Evolutionary conservation across 768 basidiomycete genomes (phyloP).

Genomic region (Rhizopogon vulgaris): DNA sequence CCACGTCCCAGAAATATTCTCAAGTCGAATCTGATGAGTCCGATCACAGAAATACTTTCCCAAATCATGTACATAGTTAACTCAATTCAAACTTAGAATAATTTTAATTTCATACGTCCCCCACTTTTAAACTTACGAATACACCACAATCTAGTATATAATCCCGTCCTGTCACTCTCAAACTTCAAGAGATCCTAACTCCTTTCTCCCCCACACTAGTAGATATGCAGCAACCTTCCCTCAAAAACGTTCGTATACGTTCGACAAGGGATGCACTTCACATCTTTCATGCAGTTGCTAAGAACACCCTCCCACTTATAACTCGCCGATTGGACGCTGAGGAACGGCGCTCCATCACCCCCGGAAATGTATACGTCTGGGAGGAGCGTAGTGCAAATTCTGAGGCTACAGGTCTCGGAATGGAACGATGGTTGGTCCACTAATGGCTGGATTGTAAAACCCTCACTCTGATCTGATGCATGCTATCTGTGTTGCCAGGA

Average conservation of each 20-base stretch:
- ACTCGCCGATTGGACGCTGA: conserved; percentile 79
- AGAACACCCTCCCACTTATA: conserved; percentile 63
- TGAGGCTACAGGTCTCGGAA: conserved; percentile 76
- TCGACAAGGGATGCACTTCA: conserved; percentile 76
- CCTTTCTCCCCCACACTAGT: conserved; percentile 13
- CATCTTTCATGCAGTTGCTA: conserved; percentile 74
- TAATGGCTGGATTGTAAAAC: neutral
- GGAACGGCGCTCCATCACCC: conserved; percentile 64
- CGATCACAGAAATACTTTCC: conserved; percentile 17
- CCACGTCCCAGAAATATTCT: conserved; percentile 11
- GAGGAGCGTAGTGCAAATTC: conserved; percentile 81
- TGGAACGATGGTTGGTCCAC: conserved; percentile 67
- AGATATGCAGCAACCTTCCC: conserved; percentile 69
- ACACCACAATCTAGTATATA: conserved; percentile 30
- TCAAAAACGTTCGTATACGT: conserved; percentile 70
- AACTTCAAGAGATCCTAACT: conserved; percentile 19
- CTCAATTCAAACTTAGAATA: conserved; percentile 60
- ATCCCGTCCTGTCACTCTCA: conserved; percentile 19
- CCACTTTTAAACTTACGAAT: conserved; percentile 12
- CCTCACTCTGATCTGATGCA: conserved; percentile 1
- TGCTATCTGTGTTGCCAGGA: conserved; percentile 26
- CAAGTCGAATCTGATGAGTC: conserved; percentile 8
- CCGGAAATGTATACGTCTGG: conserved; percentile 85
- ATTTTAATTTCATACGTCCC: conserved; percentile 20
- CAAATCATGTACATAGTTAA: conserved; percentile 26